phyloP scores from a whole-genome alignment of 2,329 filamentous ascomycete species.

The Paraphaeosphaeria minitans region DNA sequence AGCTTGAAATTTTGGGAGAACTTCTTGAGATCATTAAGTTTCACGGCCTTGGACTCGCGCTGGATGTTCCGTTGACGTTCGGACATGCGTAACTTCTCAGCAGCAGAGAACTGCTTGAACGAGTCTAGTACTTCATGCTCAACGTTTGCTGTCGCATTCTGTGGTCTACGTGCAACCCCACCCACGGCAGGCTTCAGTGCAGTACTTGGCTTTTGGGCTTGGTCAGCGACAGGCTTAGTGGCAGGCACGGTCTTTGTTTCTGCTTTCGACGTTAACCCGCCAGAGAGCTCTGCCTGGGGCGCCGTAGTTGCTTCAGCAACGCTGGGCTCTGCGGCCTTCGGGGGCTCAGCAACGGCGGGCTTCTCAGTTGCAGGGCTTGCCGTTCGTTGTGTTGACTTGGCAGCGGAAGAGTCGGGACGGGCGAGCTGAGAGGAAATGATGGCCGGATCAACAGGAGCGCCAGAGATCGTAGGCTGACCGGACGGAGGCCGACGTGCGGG shows the following conservation, averaged over 20 bases:
- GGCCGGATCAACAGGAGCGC: constrained; percentile 81
- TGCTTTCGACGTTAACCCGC: constrained; percentile 22
- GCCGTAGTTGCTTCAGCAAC: constrained; percentile 19
- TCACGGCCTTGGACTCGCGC: constrained; percentile 82
- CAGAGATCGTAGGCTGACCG: constrained; percentile 72
- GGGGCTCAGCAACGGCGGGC: constrained; percentile 22
- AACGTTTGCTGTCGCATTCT: constrained; percentile 64
- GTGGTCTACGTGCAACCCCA: constrained; percentile 45
- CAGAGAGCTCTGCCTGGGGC: constrained; percentile 22
- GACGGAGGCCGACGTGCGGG: constrained; percentile 84
- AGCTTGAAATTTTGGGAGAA: constrained; percentile 95
- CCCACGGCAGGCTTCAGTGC: constrained; percentile 36
- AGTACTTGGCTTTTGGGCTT: constrained; percentile 34
- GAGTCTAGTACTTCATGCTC: constrained; percentile 66
- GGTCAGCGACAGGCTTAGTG: constrained; percentile 29
- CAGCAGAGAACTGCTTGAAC: constrained; percentile 68
- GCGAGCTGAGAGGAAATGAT: constrained; percentile 86
- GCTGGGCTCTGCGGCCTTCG: constrained; percentile 18
- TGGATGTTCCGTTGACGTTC: constrained; percentile 61
- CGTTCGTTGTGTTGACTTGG: constrained; percentile 31
- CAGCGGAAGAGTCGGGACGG: constrained; percentile 49
- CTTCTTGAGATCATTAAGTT: constrained; percentile 91
- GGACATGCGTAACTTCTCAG: constrained; percentile 64
- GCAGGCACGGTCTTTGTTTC: constrained; percentile 25
- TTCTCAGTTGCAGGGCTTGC: constrained; percentile 31